Evolutionary conservation across 2,329 filamentous ascomycete species (phyloP).

Genomic region (Penicillium sp.): DNA sequence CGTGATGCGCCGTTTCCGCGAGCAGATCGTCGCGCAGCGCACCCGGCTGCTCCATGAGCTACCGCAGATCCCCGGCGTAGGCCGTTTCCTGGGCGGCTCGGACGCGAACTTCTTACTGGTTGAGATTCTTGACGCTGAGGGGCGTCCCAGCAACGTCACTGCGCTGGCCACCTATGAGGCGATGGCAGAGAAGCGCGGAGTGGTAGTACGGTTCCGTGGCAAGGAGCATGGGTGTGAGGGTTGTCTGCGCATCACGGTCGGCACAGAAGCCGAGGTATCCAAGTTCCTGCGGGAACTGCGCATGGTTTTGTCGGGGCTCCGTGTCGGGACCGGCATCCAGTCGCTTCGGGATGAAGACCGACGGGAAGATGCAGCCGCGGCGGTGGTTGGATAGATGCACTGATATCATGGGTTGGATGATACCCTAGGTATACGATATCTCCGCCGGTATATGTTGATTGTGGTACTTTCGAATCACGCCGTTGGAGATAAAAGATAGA

Average conservation of each 20-base stretch:
- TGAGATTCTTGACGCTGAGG: slow-evolving; percentile 74
- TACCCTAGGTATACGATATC: not conserved
- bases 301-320: slow-evolving; percentile 54
- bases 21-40: slow-evolving; percentile 74
- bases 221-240: slow-evolving; percentile 89
- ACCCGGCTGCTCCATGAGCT: slow-evolving; percentile 75
- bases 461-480: not conserved
- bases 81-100: slow-evolving; percentile 76
- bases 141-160: slow-evolving; percentile 76
- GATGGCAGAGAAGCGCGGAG: slow-evolving; percentile 82
- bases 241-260: slow-evolving; percentile 88
- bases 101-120: slow-evolving; percentile 90
- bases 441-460: no score
- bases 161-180: slow-evolving; percentile 82
- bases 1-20: slow-evolving; percentile 72
- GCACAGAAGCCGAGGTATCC: slow-evolving; percentile 83
- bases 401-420: not conserved
- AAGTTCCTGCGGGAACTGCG: slow-evolving; percentile 73
- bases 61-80: slow-evolving; percentile 75
- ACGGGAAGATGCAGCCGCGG: slow-evolving; percentile 52
- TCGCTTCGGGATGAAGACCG: slow-evolving; percentile 45
- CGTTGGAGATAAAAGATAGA: not conserved
- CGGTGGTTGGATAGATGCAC: slow-evolving; percentile 20
- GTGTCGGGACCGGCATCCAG: slow-evolving; percentile 41
- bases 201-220: slow-evolving; percentile 91